These are phyloP conservation scores for Roridomyces roridus DNA, from an alignment of 768 basidiomycete genomes.

Conservation along the genomic window DNA sequence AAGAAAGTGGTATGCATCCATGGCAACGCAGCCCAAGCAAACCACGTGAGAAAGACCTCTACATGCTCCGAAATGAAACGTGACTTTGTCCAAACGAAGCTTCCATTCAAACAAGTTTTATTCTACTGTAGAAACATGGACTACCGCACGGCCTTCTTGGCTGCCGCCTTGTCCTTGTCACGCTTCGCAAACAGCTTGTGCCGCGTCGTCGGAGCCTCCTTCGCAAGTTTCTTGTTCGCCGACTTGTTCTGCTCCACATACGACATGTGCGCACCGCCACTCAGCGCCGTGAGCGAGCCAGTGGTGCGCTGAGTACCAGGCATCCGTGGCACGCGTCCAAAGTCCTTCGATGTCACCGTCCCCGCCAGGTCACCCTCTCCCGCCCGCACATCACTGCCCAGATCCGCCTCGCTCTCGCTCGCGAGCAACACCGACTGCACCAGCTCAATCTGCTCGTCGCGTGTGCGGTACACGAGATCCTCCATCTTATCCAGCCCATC, in stretches of 20 bases:
- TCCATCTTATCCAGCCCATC: constrained; percentile 88
- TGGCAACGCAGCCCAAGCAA: too few relatives aligned
- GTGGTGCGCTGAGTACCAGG: constrained; percentile 78
- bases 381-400: constrained; percentile 83
- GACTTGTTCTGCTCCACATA: constrained; percentile 93
- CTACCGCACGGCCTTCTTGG: constrained; percentile 47
- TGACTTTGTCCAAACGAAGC: too few relatives aligned
- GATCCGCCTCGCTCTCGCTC: constrained; percentile 88
- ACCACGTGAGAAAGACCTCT: too few relatives aligned
- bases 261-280: constrained; percentile 91
- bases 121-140: too few relatives aligned
- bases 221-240: constrained; percentile 81
- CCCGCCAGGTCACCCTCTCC: constrained; percentile 87
- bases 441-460: constrained; percentile 94
- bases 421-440: constrained; percentile 92
- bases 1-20: too few relatives aligned
- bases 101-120: too few relatives aligned
- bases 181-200: constrained; percentile 86
- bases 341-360: constrained; percentile 86
- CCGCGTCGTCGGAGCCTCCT: constrained; percentile 55
- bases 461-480: constrained; percentile 90
- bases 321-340: constrained; percentile 66
- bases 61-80: too few relatives aligned
- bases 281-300: constrained; percentile 82
- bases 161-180: constrained; percentile 73